These are phyloP conservation scores for Trametes punicea DNA, from an alignment of 768 basidiomycete genomes.

Conservation along the genomic window DNA sequence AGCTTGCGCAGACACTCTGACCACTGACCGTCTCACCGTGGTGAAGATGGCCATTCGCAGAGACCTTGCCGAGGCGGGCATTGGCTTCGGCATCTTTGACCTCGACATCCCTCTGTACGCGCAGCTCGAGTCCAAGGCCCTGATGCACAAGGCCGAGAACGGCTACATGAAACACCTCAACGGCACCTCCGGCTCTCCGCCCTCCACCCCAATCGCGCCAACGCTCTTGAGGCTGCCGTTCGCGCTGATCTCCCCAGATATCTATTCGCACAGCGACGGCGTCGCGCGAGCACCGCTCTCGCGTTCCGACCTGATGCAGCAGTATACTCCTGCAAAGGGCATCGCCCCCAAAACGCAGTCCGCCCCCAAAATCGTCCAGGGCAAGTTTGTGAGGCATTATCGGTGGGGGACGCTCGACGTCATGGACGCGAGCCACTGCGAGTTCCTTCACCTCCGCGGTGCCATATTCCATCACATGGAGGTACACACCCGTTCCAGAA, in stretches of 20 bases:
- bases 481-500: conserved; percentile 43
- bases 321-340: conserved; percentile 63
- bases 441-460: conserved; percentile 72
- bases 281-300: conserved; percentile 54
- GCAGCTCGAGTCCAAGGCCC: conserved; percentile 21
- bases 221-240: conserved; percentile 72
- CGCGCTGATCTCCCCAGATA: conserved; percentile 79
- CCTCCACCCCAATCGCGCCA: conserved; percentile 61
- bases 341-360: conserved; percentile 31
- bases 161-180: conserved; percentile 53
- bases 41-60: conserved; percentile 78
- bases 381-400: conserved; percentile 69
- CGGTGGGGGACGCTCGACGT: conserved; percentile 86
- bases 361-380: conserved; percentile 48
- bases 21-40: conserved; percentile 75
- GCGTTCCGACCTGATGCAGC: conserved; percentile 69
- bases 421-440: conserved; percentile 73
- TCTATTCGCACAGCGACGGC: conserved; percentile 82
- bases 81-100: conserved; percentile 90
- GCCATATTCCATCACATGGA: conserved; percentile 89
- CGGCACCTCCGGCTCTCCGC: conserved; percentile 58
- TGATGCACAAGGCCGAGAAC: conserved; percentile 32
- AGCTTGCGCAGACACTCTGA: conserved; percentile 75
- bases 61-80: conserved; percentile 80
- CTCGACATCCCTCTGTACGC: conserved; percentile 50